Conservation (phyloP, 2,329 filamentous ascomycete genomes). For the Epichloe sp. region DNA sequence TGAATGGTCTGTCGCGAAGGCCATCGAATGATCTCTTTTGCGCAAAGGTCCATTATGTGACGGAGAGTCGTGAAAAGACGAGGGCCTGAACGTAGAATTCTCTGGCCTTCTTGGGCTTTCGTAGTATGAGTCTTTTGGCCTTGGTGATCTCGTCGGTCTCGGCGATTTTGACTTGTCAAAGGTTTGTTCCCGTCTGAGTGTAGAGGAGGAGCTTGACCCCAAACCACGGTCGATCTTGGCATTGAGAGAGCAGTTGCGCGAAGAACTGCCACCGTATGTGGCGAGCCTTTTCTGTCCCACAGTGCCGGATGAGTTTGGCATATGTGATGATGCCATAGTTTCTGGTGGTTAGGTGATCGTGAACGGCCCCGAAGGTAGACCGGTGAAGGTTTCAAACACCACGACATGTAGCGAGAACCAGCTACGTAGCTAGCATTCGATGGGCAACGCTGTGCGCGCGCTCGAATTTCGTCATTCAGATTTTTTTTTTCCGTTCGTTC, state of each 20-base stretch:
- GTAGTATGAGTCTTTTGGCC: background rate
- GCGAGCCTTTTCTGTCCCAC: background rate
- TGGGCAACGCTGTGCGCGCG: background rate
- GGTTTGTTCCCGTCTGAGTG: background rate
- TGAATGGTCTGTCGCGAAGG: background rate
- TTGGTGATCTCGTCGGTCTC: background rate
- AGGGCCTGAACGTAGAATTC: background rate
- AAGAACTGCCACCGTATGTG: slow-evolving; percentile 2
- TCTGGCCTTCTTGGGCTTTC: background rate
- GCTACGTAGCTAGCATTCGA: too few relatives aligned
- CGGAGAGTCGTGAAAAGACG: background rate
- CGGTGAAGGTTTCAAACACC: too few relatives aligned
- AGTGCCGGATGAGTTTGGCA: background rate
- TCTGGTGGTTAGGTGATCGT: background rate
- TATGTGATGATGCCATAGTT: slow-evolving; percentile 3
- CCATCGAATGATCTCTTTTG: slow-evolving; percentile 4
- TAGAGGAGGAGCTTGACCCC: background rate
- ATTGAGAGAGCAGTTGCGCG: slow-evolving; percentile 1
- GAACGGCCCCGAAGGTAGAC: background rate
- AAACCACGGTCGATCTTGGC: background rate
- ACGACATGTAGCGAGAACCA: too few relatives aligned
- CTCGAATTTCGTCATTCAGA: too few relatives aligned
- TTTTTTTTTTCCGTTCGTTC: too few relatives aligned
- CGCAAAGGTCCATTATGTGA: background rate
- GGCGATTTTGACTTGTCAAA: background rate